Evolutionary conservation across 2,329 filamentous ascomycete genomes (phyloP), one percentile per base, ranked within the genome.

Genomic region (Lecanoromycetidae sp.): DNA sequence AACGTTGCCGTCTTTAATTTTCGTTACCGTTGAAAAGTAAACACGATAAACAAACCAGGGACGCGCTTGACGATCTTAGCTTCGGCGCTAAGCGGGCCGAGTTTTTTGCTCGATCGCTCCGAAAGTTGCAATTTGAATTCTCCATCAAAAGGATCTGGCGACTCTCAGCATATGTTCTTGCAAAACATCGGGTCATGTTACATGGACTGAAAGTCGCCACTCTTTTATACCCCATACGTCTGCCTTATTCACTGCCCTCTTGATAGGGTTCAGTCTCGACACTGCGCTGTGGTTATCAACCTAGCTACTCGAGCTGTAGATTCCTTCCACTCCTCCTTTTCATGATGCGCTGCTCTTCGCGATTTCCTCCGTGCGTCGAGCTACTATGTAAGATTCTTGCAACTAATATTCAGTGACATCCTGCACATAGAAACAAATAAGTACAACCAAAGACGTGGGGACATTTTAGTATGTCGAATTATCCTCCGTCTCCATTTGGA

Each of bases 381-480:
- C 25, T 39, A 19, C 12, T 22, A 9, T 22, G 19, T 25, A 15
- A 26, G 15, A 4, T 19, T 32, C 12, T 19, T 10, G 15, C 35
- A 20, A 25, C 27, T 39, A 32, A 39, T 33, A n/a, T n/a, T n/a
- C 19, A 38, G 35, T 46, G 34, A 37, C 4, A 10, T 39, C 23
- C 8, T 7, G 22, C 26, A 13, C 15, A 23, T n/a, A n/a, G n/a
- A n/a, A n/a, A n/a, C n/a, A n/a, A n/a, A n/a, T n/a, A n/a, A n/a
- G n/a, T n/a, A n/a, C n/a, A n/a, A n/a, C n/a, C n/a, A n/a, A n/a
- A n/a, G n/a, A n/a, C n/a, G n/a, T n/a, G n/a, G n/a, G n/a, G n/a
- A n/a, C n/a, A n/a, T n/a, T n/a, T n/a, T n/a, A n/a, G n/a, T n/a
- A 73, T 73, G 71, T 68, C 70, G 41, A 65, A 69, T 50, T 70